Evolutionary conservation across 805 yeast genomes (phyloP), one percentile per base, ranked within the genome.

Genomic region (Candida ipomoeae): DNA sequence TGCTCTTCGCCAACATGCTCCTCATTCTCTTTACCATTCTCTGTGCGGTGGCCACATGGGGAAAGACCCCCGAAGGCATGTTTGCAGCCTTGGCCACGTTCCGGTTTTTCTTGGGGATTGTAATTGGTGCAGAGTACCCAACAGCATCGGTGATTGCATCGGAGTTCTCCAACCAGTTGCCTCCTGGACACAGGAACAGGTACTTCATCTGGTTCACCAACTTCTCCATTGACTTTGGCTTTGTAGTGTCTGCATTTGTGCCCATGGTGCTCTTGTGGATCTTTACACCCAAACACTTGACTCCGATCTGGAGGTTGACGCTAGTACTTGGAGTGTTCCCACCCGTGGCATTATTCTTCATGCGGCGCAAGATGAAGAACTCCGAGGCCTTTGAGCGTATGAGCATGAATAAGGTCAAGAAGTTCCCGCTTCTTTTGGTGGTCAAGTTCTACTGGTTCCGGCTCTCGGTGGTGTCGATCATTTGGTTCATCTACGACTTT

Each of bases 51-150:
- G 69, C 62, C 23, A 62, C 76, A 5, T 92, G 97, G 96, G 97
- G 96, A 61, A 81, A 67, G 35, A 80, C 78, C 38, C 79, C 88
- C 3, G 74, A 79, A 45, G 96, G 97, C 37, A 78, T 91, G 74
- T 81, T 92, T 54, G 84, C 89, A 14, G 92, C 94, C 18, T 70
- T 91, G 48, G 88, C 96, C 7, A 85, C 84, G 8, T 89, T 85
- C 66, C 80, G 98, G 67, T 88, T 88, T 67, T 84, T 91, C 69
- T 71, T 91, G 46, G 98, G 98, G 70, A 74, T 89, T 56, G 95
- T 91, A 61, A 87, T 92, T 59, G 98, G 98, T 60, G 91, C 95
- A 45, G 98, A 91, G 70, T 91, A 91, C 64, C 96, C 97, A 43
- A 85, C 95, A 13, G 91, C 96, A 41, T 85, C 96, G 7, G 92